These are phyloP conservation scores for Tolypocladium endophyticum DNA, from an alignment of 2,329 filamentous ascomycete species.

Conservation along the genomic window DNA sequence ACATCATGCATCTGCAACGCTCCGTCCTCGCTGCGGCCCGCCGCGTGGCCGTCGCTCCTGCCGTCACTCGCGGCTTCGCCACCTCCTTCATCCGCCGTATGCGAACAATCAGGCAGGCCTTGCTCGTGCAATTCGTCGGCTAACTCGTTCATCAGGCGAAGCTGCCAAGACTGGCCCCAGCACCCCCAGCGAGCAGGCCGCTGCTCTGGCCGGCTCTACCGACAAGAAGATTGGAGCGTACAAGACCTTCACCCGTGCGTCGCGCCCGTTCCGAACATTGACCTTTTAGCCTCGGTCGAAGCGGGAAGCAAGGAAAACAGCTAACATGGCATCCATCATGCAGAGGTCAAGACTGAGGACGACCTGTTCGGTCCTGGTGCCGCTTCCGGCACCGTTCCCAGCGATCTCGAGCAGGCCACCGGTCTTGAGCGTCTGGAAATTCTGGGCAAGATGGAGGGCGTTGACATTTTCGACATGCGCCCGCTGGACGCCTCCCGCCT, in stretches of 20 bases:
- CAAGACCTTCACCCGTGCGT: conserved; percentile 38
- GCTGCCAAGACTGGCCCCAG: conserved; percentile 21
- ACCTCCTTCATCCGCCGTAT: conserved; percentile 52
- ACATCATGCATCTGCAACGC: conserved; percentile 54
- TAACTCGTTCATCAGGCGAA: conserved; percentile 18
- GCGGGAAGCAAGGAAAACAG: conserved; percentile 6
- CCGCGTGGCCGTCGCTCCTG: conserved; percentile 42
- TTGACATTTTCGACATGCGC: conserved; percentile 97
- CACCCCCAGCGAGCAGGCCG: conserved; percentile 25
- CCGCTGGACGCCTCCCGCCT: conserved; percentile 83
- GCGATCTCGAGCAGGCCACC: conserved; percentile 90
- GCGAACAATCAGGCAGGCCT: conserved; percentile 6
- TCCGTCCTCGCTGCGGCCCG: conserved; percentile 50
- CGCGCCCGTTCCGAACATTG: conserved; percentile 6
- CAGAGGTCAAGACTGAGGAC: conserved; percentile 73
- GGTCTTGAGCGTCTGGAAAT: conserved; percentile 98
- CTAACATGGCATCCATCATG: conserved; percentile 10
- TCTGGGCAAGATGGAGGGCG: conserved; percentile 96
- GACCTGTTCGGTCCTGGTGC: conserved; percentile 84
- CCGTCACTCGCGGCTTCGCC: conserved; percentile 47
- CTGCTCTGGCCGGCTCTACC: conserved; percentile 23
- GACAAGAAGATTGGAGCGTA: conserved; percentile 36
- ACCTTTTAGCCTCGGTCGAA: conserved; percentile 14
- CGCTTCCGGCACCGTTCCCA: conserved; percentile 71
- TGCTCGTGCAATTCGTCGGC: neutral